Evolutionary conservation across 805 yeast genomes (phyloP), one percentile per base, ranked within the genome.

Genomic region (Ogataea ganodermae): DNA sequence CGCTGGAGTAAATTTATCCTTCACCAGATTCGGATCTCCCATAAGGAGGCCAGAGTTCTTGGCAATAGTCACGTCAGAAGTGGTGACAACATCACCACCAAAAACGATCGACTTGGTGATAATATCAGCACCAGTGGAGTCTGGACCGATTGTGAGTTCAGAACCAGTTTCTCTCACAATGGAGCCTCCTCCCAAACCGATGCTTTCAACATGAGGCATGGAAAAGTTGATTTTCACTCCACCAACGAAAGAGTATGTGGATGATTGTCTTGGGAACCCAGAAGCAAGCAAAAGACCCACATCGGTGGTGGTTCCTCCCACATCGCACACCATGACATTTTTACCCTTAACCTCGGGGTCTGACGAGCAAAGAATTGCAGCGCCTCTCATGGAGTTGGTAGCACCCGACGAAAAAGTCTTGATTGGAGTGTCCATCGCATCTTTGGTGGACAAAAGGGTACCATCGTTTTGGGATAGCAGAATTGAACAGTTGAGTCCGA

Each of bases 121-220:
- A 16, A 71, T 67, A n/a, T 73, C 75, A 37, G 64, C 55, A 12
- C 78, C 80, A 16, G 70, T 74, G 6, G 78, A 73, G 39, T 73
- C 79, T 1, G 80, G 79, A 2, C 79, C 79, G 31, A 74, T 61
- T 6, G 65, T 59, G 8, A 70, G 39, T 3, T 44, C 41, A 6
- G 26, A 44, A 3, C 17, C 42, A 6, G 49, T 49, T 13, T 46
- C 57, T 42, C 71, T 53, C 4, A 74, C 74, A 22, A 71, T 63
- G 3, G 78, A 74, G 3, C 79, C 79, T 47, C 79, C 79, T 40
- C 80, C 79, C 2, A 75, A 61, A 6, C 80, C 80, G 44, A 75
- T 70, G 50, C 71, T 64, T 50, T 72, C 74, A 5, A 72, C 75
- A 24, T 73, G 76, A n/a, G 79, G 78, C 78, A 73, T 74, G 9